Conservation (phyloP, 345 rosid genomes). For the Pelargonium nanum region DNA sequence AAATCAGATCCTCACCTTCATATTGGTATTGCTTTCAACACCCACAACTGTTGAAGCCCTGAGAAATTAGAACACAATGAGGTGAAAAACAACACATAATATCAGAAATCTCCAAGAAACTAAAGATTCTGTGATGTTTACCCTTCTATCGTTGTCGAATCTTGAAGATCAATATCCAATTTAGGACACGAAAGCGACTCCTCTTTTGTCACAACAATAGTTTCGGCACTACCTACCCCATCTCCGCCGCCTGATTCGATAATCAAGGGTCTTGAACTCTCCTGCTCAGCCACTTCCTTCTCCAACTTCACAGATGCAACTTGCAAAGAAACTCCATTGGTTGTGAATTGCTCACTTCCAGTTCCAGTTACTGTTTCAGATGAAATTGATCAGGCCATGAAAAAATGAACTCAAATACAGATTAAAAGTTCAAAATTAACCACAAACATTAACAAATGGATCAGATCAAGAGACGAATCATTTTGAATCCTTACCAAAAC, state of each 20-base stretch:
- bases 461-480: neutral
- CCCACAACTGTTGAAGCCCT: conserved; percentile 18
- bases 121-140: conserved; percentile 21
- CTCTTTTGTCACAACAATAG: conserved; percentile 8
- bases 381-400: neutral
- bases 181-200: conserved; percentile 9
- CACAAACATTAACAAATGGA: too few relatives aligned
- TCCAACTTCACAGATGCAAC: neutral
- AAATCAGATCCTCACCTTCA: conserved; percentile 47
- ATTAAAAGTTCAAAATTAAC: neutral
- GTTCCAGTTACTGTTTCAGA: neutral
- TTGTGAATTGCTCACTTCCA: neutral
- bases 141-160: conserved; percentile 23
- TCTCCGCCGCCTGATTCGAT: conserved; percentile 12
- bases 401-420: neutral
- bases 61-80: conserved; percentile 8
- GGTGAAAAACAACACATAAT: neutral
- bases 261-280: conserved; percentile 12
- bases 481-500: neutral
- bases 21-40: conserved; percentile 28
- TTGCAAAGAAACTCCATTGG: neutral
- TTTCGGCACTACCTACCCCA: conserved; percentile 10
- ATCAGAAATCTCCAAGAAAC: neutral
- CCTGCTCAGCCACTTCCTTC: conserved; percentile 7
- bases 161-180: conserved; percentile 18